Base-by-base conservation (phyloP, 352 stramenopile species). In the Pythium diclinum region DNA sequence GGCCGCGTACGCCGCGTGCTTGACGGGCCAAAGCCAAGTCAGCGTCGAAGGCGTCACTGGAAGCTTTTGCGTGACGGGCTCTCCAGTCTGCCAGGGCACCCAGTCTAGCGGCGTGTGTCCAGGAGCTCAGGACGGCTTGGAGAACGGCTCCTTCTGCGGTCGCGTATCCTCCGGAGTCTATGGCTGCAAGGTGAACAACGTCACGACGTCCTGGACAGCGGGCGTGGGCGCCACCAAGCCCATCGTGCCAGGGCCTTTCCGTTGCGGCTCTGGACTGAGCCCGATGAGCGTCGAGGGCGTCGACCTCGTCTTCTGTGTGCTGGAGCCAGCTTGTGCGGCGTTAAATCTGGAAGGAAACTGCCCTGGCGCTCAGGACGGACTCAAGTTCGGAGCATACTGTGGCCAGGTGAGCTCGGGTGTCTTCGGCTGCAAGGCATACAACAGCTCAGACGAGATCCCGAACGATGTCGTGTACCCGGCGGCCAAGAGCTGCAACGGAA, bases 201-300 rank as follows among this genome's bases (percentile, higher is more conserved):
- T 51, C n/a, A 28, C 44, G 6, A 51, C 44, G 19, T 51, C 44
- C 21, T 51, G 44, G 44, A 51, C 44, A 17, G 44, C n/a, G 19
- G 44, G 44, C 19, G 7, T 51, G 5, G 44, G 44, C 0, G 44
- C 44, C 44, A 51, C 44, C 19, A 56, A 34, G 49, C 49, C 49
- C 5, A 19, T 38, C 25, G 19, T 38, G 21, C 44, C 44, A 17
- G 44, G 44, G 1, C 44, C 44, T 19, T 59, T 28, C 30, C n/a
- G 53, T n/a, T 42, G 53, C 33, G 25, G n/a, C 30, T 32, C 28
- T 6, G 53, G 53, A 42, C 19, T 34, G 55, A 52, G 21, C 17
- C 55, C 55, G 5, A 61, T 61, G 55, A 63, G 57, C n/a, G 32
- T 63, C 44, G 57, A 63, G 28, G 57, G 57, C 30, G 33, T 56